Evolutionary conservation across 768 basidiomycete species (phyloP), one percentile per base, ranked within the genome.

Genomic region (Rhizopogon rudus): DNA sequence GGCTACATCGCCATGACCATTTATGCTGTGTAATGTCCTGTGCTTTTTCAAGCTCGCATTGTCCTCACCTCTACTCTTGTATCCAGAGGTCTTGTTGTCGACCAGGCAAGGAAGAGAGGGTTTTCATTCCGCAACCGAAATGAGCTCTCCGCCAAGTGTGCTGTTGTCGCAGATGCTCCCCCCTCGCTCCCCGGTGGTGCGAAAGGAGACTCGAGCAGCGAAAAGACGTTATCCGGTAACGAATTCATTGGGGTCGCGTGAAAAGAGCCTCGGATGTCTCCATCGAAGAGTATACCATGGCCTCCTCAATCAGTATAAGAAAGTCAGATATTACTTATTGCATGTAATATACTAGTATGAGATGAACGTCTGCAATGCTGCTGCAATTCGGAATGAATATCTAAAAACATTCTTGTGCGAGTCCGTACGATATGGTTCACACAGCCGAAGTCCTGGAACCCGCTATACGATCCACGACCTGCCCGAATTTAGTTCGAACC

Each of bases 391-490:
- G 46, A 46, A 3, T 20, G 45, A 22, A n/a, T 37, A 16, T 22
- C 14, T 37, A 10, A 37, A 10, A 37, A 37, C 2, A 13, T 49
- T 20, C 12, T 14, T 33, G 20, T 4, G 37, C 6, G 8, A 22
- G 16, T 17, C 17, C 17, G 44, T 45, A 37, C 12, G 20, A 22
- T 35, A 40, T 39, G 46, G 51, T 70, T 68, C 71, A 87, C 70
- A 87, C 86, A 60, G 81, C 84, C 43, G 86, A 88, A 31, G 83
- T 83, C 68, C 89, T 81, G 35, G 90, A 89, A 45, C 91, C 91
- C 39, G 84, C 88, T 65, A 93, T 64, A 59, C 87, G 83, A 71
- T 93, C 91, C 55, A 88, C 83, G 33, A 85, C 77, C 90, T 93
- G 63, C 17, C 54, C 12, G 20, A 12, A 13, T 28, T 55, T 29